Percentiles rank a stretch among this genome's conserved stretches.
Conservation (phyloP, 2,329 filamentous ascomycete species). For the Aspergillus persii region DNA sequence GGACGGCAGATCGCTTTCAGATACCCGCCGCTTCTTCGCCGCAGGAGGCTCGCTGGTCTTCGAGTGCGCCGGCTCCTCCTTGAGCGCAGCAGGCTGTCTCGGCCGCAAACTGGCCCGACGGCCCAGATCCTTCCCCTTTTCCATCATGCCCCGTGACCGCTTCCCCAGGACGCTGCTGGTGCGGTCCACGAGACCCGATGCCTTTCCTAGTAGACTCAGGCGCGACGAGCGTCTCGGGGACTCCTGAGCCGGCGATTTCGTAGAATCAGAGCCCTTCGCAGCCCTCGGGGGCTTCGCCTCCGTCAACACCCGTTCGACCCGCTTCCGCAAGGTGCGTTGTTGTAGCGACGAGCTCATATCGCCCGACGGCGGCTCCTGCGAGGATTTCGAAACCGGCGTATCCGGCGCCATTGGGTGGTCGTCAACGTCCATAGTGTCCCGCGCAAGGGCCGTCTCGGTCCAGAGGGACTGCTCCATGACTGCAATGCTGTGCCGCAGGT, state of each 20-base stretch:
- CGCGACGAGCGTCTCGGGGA: constrained; percentile 44
- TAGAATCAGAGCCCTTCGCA: constrained; percentile 20
- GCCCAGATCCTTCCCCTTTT: constrained; percentile 56
- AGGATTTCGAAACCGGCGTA: constrained; percentile 36
- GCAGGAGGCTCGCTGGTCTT: constrained; percentile 28
- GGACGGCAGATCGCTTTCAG: constrained; percentile 31
- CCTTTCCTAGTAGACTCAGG: constrained; percentile 41
- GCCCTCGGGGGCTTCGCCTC: constrained; percentile 25
- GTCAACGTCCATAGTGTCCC: constrained; percentile 20
- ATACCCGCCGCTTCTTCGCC: constrained; percentile 44
- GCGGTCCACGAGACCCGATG: constrained; percentile 49
- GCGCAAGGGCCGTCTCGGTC: constrained; percentile 23
- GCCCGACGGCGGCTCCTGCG: constrained; percentile 25
- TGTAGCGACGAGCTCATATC: constrained; percentile 26
- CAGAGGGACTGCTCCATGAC: constrained; percentile 38
- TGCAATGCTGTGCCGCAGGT: constrained; percentile 41
- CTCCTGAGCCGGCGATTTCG: constrained; percentile 26
- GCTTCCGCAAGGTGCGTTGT: constrained; percentile 31
- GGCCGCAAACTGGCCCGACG: constrained; percentile 59
- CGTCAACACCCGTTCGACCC: constrained; percentile 28
- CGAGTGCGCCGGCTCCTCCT: constrained; percentile 21
- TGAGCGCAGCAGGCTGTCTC: constrained; percentile 30
- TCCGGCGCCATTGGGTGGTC: constrained; percentile 29
- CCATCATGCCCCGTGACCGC: constrained; percentile 55
- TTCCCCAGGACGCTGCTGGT: constrained; percentile 58